A percentile compares a stretch with the other conserved stretches of the same genome.
These are phyloP conservation scores for Coccomyxa sp. DNA, from an alignment of 139 green algal species.

Conservation along the genomic window DNA sequence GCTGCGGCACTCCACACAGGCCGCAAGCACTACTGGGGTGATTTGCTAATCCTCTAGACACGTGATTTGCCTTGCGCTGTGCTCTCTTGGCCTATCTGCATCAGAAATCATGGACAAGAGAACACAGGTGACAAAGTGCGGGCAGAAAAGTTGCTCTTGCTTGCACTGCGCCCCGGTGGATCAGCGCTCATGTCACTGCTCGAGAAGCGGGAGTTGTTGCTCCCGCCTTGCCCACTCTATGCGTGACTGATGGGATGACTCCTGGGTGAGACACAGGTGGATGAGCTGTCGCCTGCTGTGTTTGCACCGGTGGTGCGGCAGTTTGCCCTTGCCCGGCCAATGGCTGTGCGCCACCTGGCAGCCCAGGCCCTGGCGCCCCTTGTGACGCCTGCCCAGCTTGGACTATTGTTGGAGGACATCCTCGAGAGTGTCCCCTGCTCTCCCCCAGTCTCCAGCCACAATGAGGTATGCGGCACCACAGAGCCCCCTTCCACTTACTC, in stretches of 20 bases:
- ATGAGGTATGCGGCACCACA: no score
- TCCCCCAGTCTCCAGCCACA: not conserved
- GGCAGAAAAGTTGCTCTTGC: not conserved
- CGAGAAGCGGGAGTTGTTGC: no score
- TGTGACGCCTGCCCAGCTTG: conserved; percentile 39
- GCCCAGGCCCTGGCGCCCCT: conserved; percentile 62
- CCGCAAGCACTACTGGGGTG: not conserved
- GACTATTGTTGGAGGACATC: conserved; percentile 20
- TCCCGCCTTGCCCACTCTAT: no score
- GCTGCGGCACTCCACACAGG: conserved; percentile 26
- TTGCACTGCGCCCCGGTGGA: not conserved
- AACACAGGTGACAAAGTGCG: not conserved
- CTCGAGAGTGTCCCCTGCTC: conserved; percentile 4
- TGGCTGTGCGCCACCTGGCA: conserved; percentile 57
- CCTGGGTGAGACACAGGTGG: no score
- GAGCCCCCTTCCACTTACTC: not conserved
- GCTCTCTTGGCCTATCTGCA: not conserved
- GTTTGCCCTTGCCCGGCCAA: conserved; percentile 36
- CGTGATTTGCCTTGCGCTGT: not conserved
- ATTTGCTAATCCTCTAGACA: not conserved
- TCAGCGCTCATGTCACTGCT: no score
- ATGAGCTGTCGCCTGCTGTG: conserved; percentile 41
- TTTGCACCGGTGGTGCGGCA: conserved; percentile 58
- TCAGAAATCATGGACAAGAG: not conserved
- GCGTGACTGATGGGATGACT: no score